Evolutionary conservation across 2,329 filamentous ascomycete species (phyloP), one percentile per base, ranked within the genome.

Genomic region (Fonsecaea nubica): DNA sequence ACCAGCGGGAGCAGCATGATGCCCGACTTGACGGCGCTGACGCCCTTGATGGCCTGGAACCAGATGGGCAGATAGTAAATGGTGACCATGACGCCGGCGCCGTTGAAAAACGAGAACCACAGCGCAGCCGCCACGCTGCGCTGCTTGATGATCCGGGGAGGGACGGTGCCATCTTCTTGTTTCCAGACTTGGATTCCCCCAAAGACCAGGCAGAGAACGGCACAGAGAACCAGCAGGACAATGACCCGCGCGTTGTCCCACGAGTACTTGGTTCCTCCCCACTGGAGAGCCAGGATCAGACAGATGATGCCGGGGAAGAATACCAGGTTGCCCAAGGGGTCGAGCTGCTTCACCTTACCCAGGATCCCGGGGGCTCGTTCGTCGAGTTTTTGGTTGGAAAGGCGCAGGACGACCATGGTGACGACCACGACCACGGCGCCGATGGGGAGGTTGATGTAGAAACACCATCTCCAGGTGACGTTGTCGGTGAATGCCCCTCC

Each of bases 141-240:
- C n/a, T 78, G 69, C 30, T 74, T 73, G n/a, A 82, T 55, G 15
- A 84, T 68, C 0, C 78, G 75, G 0, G 69, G 50, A 5, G 69
- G 38, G 68, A 83, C 74, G 68, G 13, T 82, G 1, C 80, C 84
- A 52, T 78, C 77, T 18, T 85, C 82, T 13, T 79, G 78, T 65
- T 81, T 77, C 74, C 79, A 79, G 38, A 80, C 64, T 75, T 82
- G 78, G 60, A 85, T 75, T 55, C 72, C 78, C 33, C 82, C 69
- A 66, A 88, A 89, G 21, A 82, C 66, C 18, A 74, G 64, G 9
- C 72, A 66, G 13, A 79, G 61, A 32, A 78, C 12, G 0, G 71
- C 72, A 64, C 82, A 83, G 3, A 85, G 75, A 0, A 83, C 77
- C 30, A 86, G 80, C 4, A 85, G 75, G 0, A 77, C 79, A 55